Evolutionary conservation across 352 stramenopile species (phyloP).

Genomic region (Detonula confervacea): DNA sequence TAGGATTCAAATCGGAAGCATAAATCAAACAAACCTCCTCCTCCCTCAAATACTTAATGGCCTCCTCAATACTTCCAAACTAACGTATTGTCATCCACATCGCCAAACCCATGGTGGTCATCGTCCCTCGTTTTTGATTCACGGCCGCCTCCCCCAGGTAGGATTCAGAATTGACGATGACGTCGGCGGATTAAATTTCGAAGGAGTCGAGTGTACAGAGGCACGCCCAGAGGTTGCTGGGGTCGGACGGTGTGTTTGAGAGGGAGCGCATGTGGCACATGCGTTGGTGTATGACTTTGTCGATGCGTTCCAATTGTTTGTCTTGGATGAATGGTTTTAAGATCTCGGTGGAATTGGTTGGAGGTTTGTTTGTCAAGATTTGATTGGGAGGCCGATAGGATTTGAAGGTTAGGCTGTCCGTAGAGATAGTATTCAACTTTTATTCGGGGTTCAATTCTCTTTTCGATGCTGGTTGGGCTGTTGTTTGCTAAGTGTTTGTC

Average conservation of each 20-base stretch:
- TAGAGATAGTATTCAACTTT: conserved; percentile 38
- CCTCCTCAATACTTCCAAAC: conserved; percentile 54
- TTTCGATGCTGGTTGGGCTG: background rate
- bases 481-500: conserved; percentile 42
- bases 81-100: conserved; percentile 81
- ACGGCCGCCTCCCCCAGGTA: conserved; percentile 77
- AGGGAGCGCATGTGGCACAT: conserved; percentile 71
- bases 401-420: conserved; percentile 40
- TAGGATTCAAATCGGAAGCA: conserved; percentile 74
- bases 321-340: conserved; percentile 62
- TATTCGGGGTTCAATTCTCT: conserved; percentile 27
- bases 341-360: conserved; percentile 51
- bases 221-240: conserved; percentile 87
- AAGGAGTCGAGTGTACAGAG: conserved; percentile 87
- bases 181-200: conserved; percentile 84
- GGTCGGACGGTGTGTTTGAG: conserved; percentile 86
- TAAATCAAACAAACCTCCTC: conserved; percentile 70
- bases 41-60: conserved; percentile 51
- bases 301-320: conserved; percentile 63
- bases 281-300: conserved; percentile 58
- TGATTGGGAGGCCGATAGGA: too few relatives aligned
- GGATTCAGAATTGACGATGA: conserved; percentile 78
- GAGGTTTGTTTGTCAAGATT: conserved; percentile 46
- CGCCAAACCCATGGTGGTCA: conserved; percentile 81
- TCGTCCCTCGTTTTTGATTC: conserved; percentile 74